These are phyloP conservation scores for Sphagnum contortum DNA, from an alignment of 225 moss, liverwort and hornwort species.

Conservation along the genomic window DNA sequence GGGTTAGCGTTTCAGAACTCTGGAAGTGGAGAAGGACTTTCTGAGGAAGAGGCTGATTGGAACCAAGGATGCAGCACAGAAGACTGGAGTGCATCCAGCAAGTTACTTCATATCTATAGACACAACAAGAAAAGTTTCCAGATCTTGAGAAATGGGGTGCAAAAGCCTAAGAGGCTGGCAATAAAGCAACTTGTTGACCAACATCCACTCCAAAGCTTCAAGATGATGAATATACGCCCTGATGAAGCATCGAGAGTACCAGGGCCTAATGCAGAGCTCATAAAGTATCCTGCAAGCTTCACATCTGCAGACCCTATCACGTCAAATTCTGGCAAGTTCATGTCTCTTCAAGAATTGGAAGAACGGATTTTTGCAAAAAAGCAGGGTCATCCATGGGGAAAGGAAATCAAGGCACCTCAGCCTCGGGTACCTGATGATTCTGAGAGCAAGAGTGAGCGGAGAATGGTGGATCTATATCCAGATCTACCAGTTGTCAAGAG, in stretches of 20 bases:
- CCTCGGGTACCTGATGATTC: background rate
- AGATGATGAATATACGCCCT: no score
- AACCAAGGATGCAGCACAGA: background rate
- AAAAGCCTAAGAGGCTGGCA: constrained; percentile 5
- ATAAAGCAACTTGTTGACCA: constrained; percentile 3
- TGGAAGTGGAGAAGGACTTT: background rate
- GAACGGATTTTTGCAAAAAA: background rate
- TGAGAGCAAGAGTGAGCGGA: background rate
- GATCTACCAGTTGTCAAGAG: background rate
- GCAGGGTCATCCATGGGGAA: background rate
- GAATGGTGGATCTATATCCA: background rate
- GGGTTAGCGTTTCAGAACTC: background rate
- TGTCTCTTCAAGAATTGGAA: constrained; percentile 3
- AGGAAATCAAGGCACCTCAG: background rate
- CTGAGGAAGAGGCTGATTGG: background rate
- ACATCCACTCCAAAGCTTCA: no score
- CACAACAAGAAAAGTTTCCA: background rate
- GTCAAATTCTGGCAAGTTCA: constrained; percentile 5
- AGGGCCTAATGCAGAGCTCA: no score
- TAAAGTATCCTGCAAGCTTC: no score
- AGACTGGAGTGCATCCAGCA: background rate
- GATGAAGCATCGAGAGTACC: no score
- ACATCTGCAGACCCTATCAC: constrained; percentile 4
- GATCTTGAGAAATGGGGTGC: background rate
- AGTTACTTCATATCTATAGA: background rate